Evolutionary conservation across 2,329 filamentous ascomycete genomes (phyloP), one percentile per base, ranked within the genome.

Genomic region (Sclerotinia minor): DNA sequence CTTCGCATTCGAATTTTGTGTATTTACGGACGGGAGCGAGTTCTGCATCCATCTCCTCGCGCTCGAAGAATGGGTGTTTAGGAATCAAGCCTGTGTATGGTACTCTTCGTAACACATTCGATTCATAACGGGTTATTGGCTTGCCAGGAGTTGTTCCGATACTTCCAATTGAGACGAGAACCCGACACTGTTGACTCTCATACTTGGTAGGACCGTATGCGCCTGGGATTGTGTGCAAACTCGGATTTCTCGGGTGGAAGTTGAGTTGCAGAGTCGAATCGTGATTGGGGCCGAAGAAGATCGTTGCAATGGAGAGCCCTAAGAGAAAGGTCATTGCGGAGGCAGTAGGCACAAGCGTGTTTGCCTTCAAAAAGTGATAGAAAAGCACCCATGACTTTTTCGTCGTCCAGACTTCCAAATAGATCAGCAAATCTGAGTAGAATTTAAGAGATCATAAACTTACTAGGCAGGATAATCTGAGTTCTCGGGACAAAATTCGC

Each of bases 311-410:
- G 4, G 8, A 61, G 21, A 5, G 58, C 19, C 29, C 53, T 65
- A 0, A 72, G 69, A 19, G n/a, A 32, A 1, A 44, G 24, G 47
- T 69, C 60, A 49, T 72, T 71, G 32, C 69, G 67, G 26, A 68
- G 21, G 38, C 71, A 71, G 64, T 70, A 71, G 49, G 67, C 64
- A 45, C 71, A 72, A 41, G 38, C 53, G 2, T 68, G 69, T 15
- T 53, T 65, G 32, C 69, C 66, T 64, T 69, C 63, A 38, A 61
- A 69, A 24, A 72, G 54, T 15, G 68, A 72, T 13, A 72, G 54
- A 53, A 63, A 70, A 24, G 69, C 69, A 61, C 58, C 58, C 3
- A 61, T 1, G 8, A 61, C 45, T 7, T 50, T 21, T 24, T 61
- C 58, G 6, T 21, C 45, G 13, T 61, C 45, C 58, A 61, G 29